These are phyloP conservation scores for Auricularia cornea DNA, from an alignment of 768 basidiomycete species.

Conservation along the genomic window DNA sequence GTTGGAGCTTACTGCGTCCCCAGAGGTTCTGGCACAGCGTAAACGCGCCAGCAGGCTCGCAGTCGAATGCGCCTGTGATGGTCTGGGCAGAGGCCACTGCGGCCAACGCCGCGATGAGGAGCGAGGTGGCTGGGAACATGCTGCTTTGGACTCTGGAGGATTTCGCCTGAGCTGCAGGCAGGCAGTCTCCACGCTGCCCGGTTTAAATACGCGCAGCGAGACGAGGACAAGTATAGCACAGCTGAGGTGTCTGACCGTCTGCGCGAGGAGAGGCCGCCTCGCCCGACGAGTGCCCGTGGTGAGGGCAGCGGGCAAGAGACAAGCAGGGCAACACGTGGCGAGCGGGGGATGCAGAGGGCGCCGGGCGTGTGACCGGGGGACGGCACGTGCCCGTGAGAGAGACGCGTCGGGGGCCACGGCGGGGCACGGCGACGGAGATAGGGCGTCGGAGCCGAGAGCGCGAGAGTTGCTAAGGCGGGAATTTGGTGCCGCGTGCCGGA, in stretches of 20 bases:
- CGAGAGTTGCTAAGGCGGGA: not conserved
- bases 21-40: conserved; percentile 52
- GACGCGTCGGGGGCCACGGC: too few species aligned
- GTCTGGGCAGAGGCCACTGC: conserved; percentile 14
- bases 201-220: not conserved
- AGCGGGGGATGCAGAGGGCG: not conserved
- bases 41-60: conserved; percentile 38
- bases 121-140: not conserved
- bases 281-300: not conserved
- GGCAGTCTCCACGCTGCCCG: too few species aligned
- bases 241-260: not conserved
- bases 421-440: too few species aligned
- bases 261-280: not conserved
- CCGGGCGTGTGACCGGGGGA: not conserved
- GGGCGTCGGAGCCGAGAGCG: too few species aligned
- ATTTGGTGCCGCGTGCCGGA: not conserved
- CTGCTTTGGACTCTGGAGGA: not conserved
- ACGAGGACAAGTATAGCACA: not conserved
- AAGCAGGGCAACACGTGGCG: not conserved
- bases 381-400: not conserved
- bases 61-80: conserved; percentile 37
- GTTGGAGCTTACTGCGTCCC: conserved; percentile 38
- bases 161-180: not conserved
- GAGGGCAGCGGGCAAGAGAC: not conserved
- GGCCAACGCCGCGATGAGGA: not conserved